Base-by-base conservation (phyloP, 805 yeast species). In the Metschnikowia picachoensis region DNA sequence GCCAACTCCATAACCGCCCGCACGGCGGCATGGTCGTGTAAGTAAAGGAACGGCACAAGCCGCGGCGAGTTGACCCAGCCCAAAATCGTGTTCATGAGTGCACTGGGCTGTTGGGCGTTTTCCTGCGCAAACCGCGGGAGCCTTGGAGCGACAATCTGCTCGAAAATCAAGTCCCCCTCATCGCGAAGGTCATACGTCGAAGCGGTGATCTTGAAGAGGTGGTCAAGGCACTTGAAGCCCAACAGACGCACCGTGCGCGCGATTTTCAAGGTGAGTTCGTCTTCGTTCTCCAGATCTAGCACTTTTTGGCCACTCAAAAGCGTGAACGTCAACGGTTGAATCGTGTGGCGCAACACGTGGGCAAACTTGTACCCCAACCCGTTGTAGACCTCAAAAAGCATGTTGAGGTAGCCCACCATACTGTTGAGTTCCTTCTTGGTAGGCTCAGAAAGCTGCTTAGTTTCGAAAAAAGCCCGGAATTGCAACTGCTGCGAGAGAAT, bases 21-120 rank as follows among this genome's bases (percentile, higher is more conserved):
- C 0, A 78, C 73, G 8, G 89, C 78, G 2, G 77, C 70, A 41
- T 65, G 72, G 38, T 83, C 76, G 51, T 86, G 85, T 44, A 73
- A 64, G 45, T 73, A 74, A 37, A 88, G 64, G 48, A 84, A 78
- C 12, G 71, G 70, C 39, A 74, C 66, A 33, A 83, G 70, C 17
- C 68, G 67, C 5, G 70, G 67, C 3, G 54, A 49, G 15, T 60
- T 65, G 17, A 72, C 60, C 82, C 95, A 78, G 8, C 76, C 67
- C 7, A 79, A 64, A 57, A 92, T 76, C 9, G 89, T 60, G 46
- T 73, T 78, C 78, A 91, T 67, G 37, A 92, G 61, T 0, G 95
- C 77, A 0, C 97, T 89, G 0, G 92, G 83, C 57, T 85, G 89
- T 59, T 89, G 95, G 30, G 85, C 69, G 61, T 92, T 94, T 57